Evolutionary conservation across 345 rosid genomes (phyloP), one percentile per base, ranked within the genome.

Genomic region (Gossypium raimondii): DNA sequence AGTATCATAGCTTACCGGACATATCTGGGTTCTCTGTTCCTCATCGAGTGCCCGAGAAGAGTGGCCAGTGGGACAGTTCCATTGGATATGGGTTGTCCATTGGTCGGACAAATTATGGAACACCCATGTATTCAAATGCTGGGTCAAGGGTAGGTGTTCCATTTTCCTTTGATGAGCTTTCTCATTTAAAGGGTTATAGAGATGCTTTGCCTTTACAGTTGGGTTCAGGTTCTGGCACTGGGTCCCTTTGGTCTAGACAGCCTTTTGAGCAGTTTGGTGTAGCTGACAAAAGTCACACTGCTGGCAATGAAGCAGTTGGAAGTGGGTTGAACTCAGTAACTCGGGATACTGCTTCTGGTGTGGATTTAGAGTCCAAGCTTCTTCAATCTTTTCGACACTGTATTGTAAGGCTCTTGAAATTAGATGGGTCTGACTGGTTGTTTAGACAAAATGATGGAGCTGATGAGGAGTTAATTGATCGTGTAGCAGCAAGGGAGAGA

Each of bases 351-450:
- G 57, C 84, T 71, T 84, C 88, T 51, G 64, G 63, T 29, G 88
- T 80, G 43, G 94, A 89, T 80, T 76, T 88, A 38, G 97, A 93
- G 85, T 90, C 89, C 53, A 83, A 85, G 75, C 92, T 95, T 82
- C 94, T 95, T 83, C 89, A 78, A 73, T 85, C 90, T n/a, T 87
- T 93, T 69, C 90, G 99, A 73, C 64, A 78, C 72, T 96, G 97
- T 76, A 81, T 96, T 67, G 58, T 89, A 63, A 93, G 86, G 85
- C 92, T 93, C 67, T 83, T 93, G 79, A 90, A 84, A 75, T 82
- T 96, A 66, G 98, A 96, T 85, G 98, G 97, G 78, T 93, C 97
- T 5, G 99, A 93, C 70, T 93, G 98, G 98, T 74, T 96, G 83
- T 96, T 93, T 82, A 82, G 86, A 83, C 92, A 89, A 78, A 91